Conservation (phyloP, 257 asterid species). For the Coffea canephora region DNA sequence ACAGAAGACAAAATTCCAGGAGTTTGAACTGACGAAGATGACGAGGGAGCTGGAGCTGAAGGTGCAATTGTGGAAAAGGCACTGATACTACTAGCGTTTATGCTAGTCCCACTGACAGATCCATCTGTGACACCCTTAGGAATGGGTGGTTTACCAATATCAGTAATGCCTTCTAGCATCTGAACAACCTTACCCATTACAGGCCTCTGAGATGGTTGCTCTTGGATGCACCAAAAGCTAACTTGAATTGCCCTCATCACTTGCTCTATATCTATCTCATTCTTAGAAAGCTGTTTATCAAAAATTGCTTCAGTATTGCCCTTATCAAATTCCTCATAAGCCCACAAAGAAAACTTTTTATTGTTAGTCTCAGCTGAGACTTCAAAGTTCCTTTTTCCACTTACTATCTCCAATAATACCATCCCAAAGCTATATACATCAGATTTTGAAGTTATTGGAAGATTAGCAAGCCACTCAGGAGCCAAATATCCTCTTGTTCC, state of each 20-base stretch:
- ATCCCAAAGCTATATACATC: conserved; percentile 79
- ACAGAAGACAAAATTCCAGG: conserved; percentile 38
- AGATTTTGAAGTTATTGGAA: conserved; percentile 74
- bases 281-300: conserved; percentile 44
- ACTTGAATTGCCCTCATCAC: conserved; percentile 54
- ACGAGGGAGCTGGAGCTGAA: conserved; percentile 53
- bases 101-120: conserved; percentile 43
- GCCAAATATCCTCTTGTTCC: conserved; percentile 90
- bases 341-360: conserved; percentile 68
- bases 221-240: conserved; percentile 93
- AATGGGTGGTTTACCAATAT: conserved; percentile 60
- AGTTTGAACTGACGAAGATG: conserved; percentile 50
- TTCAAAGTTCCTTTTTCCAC: conserved; percentile 84
- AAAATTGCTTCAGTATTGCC: conserved; percentile 52
- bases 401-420: conserved; percentile 76
- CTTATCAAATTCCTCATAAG: conserved; percentile 74
- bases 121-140: conserved; percentile 60
- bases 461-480: conserved; percentile 90
- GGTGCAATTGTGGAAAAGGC: conserved; percentile 49
- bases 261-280: conserved; percentile 65
- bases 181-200: conserved; percentile 88
- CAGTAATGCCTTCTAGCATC: conserved; percentile 77
- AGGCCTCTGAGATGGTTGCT: conserved; percentile 89
- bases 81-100: conserved; percentile 42
- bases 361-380: conserved; percentile 62